Conservation (phyloP, 2,329 filamentous ascomycete species). For the Sclerotiophoma versabilis region DNA sequence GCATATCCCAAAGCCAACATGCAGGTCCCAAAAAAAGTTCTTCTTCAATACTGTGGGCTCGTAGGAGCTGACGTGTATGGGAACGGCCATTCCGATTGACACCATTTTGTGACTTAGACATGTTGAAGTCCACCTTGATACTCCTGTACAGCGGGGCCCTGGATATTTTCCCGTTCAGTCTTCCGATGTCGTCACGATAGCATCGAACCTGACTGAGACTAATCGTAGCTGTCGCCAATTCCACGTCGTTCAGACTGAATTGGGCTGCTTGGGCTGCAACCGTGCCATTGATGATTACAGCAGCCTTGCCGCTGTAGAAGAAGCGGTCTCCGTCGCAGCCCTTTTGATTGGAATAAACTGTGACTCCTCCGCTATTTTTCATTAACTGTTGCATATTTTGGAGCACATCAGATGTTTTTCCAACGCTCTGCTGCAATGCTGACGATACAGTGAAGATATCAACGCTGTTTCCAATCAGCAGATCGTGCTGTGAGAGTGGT, state of each 20-base stretch:
- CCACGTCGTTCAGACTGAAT: constrained; percentile 63
- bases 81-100: constrained; percentile 55
- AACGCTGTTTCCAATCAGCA: constrained; percentile 69
- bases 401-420: constrained; percentile 70
- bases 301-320: constrained; percentile 59
- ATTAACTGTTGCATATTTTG: constrained; percentile 72
- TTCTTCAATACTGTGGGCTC: constrained; percentile 68
- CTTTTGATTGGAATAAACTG: constrained; percentile 62
- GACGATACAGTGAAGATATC: constrained; percentile 74
- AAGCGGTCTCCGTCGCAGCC: constrained; percentile 53
- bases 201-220: constrained; percentile 73
- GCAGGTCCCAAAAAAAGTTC: constrained; percentile 68
- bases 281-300: constrained; percentile 68
- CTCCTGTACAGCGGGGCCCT: constrained; percentile 55
- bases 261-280: constrained; percentile 71
- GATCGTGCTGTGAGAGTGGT: constrained; percentile 58
- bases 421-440: constrained; percentile 71
- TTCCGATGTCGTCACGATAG: constrained; percentile 63
- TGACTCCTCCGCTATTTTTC: constrained; percentile 65
- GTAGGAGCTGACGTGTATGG: constrained; percentile 54
- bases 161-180: constrained; percentile 63
- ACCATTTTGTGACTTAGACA: constrained; percentile 52
- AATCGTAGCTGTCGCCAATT: constrained; percentile 62
- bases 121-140: constrained; percentile 53
- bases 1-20: constrained; percentile 71